Evolutionary conservation across 2,329 filamentous ascomycete species (phyloP), one percentile per base, ranked within the genome.

Genomic region (Beauveria sp.): DNA sequence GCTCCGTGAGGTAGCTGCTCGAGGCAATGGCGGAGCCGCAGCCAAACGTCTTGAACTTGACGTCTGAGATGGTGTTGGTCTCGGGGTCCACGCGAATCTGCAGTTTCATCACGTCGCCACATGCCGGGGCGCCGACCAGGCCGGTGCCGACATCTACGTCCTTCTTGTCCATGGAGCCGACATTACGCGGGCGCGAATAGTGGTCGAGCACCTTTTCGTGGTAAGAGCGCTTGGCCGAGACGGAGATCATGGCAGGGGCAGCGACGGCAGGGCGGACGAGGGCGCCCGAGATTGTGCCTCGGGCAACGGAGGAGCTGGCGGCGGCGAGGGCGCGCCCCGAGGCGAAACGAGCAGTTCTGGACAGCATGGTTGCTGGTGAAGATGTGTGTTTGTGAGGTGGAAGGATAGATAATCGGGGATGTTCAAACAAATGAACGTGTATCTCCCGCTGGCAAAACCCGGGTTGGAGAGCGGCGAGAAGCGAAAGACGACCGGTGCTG

Each of bases 31-130:
- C 95, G 34, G 88, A 92, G 61, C 93, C 93, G 74, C 93, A 97
- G 57, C 93, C 93, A 73, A 97, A 97, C 0, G 93, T 97, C 87
- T 97, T 97, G 85, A 97, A 97, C 78, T 96, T 95, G 74, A 96
- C 93, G 69, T 97, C 93, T 69, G 87, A 88, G 73, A 97, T 97
- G 68, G 87, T 93, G 75, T 95, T 90, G 70, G 87, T 91, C 69
- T 88, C 83, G 66, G 90, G 90, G 77, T 97, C 92, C 70, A 97
- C 93, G 63, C 91, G 88, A 77, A 95, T 96, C 72, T 78, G 73
- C 7, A 75, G 68, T 80, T 95, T 95, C 89, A 96, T 96, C 66
- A 96, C 91, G 75, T 96, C 91, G 75, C 91, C 91, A 72, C 91
- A 96, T 50, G 91, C 91, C 50, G 91, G 91, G 16, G 91, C 91